Percentiles rank a stretch among this genome's conserved stretches.
phyloP scores from a whole-genome alignment of 75 land plant genomes.

The Adiantum capillusveneris region DNA sequence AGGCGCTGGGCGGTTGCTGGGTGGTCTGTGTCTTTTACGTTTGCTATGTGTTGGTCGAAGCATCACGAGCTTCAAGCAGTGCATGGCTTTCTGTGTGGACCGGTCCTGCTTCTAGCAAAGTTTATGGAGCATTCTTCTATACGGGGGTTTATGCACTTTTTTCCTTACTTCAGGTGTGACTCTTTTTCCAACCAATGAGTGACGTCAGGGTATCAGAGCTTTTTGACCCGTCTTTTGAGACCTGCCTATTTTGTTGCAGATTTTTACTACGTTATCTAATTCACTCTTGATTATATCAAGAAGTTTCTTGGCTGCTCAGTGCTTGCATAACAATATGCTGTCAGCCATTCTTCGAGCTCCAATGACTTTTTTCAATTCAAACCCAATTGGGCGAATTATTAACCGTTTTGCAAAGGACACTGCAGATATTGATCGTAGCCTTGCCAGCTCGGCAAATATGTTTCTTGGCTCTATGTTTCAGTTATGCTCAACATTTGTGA shows the following conservation, averaged over 20 bases:
- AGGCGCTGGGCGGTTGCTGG: constrained; percentile 84
- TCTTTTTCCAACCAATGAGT: too few species aligned
- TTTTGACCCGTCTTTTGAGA: neutral
- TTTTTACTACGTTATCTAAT: constrained; percentile 55
- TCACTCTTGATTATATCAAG: constrained; percentile 82
- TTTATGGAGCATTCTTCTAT: constrained; percentile 51
- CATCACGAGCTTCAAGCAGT: constrained; percentile 68
- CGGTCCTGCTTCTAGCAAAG: constrained; percentile 28
- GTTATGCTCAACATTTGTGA: constrained; percentile 83
- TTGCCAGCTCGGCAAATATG: constrained; percentile 64
- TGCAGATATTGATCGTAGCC: constrained; percentile 83
- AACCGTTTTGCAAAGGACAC: constrained; percentile 97
- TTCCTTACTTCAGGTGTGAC: constrained; percentile 76
- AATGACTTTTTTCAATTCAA: constrained; percentile 94
- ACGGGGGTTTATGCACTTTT: constrained; percentile 65
- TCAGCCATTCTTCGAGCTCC: constrained; percentile 80
- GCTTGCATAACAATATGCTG: constrained; percentile 82
- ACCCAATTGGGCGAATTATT: constrained; percentile 89
- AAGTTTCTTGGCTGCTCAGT: constrained; percentile 77
- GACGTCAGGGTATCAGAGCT: too few species aligned
- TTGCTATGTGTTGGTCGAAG: constrained; percentile 67
- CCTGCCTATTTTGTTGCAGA: constrained; percentile 43
- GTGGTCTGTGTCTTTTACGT: constrained; percentile 63
- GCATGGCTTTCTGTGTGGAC: constrained; percentile 92
- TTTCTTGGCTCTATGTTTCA: constrained; percentile 63